Conservation (phyloP, 2,329 filamentous ascomycete species). For the Eutypa lata region DNA sequence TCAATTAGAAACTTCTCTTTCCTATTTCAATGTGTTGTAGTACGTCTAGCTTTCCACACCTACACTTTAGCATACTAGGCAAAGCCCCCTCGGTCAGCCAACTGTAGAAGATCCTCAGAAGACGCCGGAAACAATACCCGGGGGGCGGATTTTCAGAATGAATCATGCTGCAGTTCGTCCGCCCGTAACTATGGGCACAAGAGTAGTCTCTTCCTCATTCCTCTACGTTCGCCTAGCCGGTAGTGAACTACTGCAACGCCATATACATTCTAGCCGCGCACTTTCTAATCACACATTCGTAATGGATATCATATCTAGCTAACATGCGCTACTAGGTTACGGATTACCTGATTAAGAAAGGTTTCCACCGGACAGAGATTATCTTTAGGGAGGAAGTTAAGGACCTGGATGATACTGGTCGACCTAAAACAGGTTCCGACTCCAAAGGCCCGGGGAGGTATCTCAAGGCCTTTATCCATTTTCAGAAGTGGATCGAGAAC, state of each 20-base stretch:
- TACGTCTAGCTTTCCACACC: too few relatives aligned
- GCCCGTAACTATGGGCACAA: neutral
- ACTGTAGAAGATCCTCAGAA: too few relatives aligned
- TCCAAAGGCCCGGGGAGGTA: constrained; percentile 76
- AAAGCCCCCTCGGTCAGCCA: too few relatives aligned
- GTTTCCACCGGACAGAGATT: constrained; percentile 88
- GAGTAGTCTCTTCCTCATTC: too few relatives aligned
- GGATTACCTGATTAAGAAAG: constrained; percentile 93
- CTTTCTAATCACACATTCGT: neutral
- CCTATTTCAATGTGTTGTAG: too few relatives aligned
- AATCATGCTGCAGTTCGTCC: neutral
- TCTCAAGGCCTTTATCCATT: constrained; percentile 66
- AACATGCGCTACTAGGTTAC: constrained; percentile 56
- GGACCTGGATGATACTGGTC: constrained; percentile 75
- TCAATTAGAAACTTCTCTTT: too few relatives aligned
- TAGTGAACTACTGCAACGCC: neutral
- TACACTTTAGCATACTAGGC: too few relatives aligned
- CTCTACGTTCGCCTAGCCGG: neutral
- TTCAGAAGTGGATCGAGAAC: constrained; percentile 84
- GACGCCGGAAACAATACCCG: neutral
- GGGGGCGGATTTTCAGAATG: neutral
- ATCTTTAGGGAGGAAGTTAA: constrained; percentile 89
- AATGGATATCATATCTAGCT: constrained; percentile 3
- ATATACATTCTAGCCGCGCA: neutral
- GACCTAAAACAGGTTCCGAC: constrained; percentile 65